Evolutionary conservation across 306 rosid species (phyloP), one percentile per base, ranked within the genome.

Genomic region (Ammopiptanthus mongolicus): DNA sequence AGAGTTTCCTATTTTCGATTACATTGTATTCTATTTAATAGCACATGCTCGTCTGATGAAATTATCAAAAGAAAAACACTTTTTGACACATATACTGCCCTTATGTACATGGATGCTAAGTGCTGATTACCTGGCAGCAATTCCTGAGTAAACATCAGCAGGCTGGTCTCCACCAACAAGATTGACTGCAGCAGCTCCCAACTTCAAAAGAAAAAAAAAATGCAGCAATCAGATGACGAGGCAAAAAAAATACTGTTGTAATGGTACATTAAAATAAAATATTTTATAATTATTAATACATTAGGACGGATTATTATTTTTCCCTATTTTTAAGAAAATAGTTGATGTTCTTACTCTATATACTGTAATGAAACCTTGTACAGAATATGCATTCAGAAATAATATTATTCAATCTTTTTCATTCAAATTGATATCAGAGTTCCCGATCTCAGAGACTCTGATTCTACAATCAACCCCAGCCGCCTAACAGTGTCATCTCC

Each of bases 121-220:
- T 21, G 58, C 81, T 29, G n/a, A 53, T 77, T 77, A 86, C 97
- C 99, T 92, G 71, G 88, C 66, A 56, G 99, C 99, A 80, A 95
- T 92, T 76, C 91, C 99, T 21, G 99, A 86, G 86, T 95, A 95
- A 69, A 95, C 99, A 86, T 95, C 99, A 13, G 97, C 96, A 34
- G 99, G 99, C 84, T 86, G 85, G 56, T 90, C 92, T 79, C 97
- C 97, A 25, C 83, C 85, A 76, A 90, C 90, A 77, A 95, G 97
- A 89, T 95, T 95, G 60, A 95, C 97, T 21, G 97, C 96, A 75
- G 88, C 92, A 80, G 99, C 99, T 85, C 99, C 99, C 86, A 90
- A 81, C 97, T 95, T 82, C 63, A 85, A 82, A 76, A 75, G 5
- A 34, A 50, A 78, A 48, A 55, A 48, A 48, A 71, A 41, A 60